These are phyloP conservation scores for Fusarium irregulare DNA, from an alignment of 2,329 filamentous ascomycete genomes.

Conservation along the genomic window DNA sequence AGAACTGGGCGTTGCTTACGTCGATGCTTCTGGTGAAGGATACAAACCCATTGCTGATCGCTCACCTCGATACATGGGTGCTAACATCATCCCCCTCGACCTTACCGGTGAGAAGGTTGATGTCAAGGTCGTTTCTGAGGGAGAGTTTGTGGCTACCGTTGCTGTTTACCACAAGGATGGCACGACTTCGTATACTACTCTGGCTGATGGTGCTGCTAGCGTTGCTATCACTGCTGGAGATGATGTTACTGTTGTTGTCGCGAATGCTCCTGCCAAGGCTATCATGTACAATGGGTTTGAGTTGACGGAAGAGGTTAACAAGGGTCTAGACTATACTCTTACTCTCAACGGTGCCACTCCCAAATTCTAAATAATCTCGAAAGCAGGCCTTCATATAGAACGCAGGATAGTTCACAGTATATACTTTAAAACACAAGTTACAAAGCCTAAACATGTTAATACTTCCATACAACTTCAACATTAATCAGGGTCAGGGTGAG, in stretches of 20 bases:
- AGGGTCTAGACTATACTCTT: constrained; percentile 55
- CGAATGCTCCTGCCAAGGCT: constrained; percentile 58
- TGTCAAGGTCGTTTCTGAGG: constrained; percentile 51
- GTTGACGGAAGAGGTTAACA: constrained; percentile 51
- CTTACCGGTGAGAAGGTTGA: constrained; percentile 47
- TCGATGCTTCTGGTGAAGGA: constrained; percentile 52
- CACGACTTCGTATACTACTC: constrained; percentile 52
- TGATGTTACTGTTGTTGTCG: constrained; percentile 59
- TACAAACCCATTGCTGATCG: constrained; percentile 58
- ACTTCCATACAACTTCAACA: no score
- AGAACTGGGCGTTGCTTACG: constrained; percentile 56
- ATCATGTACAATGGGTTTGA: constrained; percentile 59
- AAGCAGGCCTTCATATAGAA: not conserved
- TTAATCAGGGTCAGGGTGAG: no score
- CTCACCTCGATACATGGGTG: constrained; percentile 61
- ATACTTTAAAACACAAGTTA: no score
- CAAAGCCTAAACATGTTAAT: no score
- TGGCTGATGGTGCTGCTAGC: constrained; percentile 51
- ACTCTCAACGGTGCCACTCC: constrained; percentile 49
- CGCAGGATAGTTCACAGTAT: no score
- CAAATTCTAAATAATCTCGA: not conserved
- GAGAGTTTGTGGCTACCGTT: constrained; percentile 56
- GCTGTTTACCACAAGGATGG: constrained; percentile 49
- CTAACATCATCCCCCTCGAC: constrained; percentile 60
- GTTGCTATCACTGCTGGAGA: constrained; percentile 53